Percentiles rank a stretch among this genome's conserved stretches.
Evolutionary conservation across 441 rosid genomes (phyloP).

Genomic region (Aquilaria agallochum): DNA sequence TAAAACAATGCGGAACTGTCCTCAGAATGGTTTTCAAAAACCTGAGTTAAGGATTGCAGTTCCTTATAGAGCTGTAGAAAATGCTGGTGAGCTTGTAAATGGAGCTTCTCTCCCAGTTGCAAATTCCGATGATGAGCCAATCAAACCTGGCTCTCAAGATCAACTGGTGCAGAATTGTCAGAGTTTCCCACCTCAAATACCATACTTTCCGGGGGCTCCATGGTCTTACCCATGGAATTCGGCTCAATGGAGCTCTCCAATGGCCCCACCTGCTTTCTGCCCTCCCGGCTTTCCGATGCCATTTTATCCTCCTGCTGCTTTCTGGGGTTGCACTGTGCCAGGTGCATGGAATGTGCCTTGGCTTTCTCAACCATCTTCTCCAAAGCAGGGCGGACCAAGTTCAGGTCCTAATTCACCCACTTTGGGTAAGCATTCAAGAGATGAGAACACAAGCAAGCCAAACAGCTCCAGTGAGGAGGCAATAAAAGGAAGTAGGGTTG

Average conservation of each 20-base stretch:
- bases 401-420: conserved; percentile 76
- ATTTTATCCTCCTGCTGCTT: conserved; percentile 67
- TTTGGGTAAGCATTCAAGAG: conserved; percentile 87
- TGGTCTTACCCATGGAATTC: conserved; percentile 89
- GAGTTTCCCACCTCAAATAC: conserved; percentile 45
- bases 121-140: conserved; percentile 28
- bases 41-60: conserved; percentile 34
- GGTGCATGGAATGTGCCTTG: conserved; percentile 69
- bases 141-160: conserved; percentile 35
- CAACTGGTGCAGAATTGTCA: conserved; percentile 23
- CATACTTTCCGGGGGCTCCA: conserved; percentile 69
- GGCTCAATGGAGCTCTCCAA: conserved; percentile 58
- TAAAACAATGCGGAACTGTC: conserved; percentile 38
- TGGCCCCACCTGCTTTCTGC: conserved; percentile 46
- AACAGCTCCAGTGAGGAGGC: conserved; percentile 29
- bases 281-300: conserved; percentile 60
- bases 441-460: conserved; percentile 37
- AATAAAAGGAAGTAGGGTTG: conserved; percentile 37
- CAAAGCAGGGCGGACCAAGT: conserved; percentile 25
- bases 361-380: conserved; percentile 67
- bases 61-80: conserved; percentile 25
- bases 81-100: conserved; percentile 25
- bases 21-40: conserved; percentile 55
- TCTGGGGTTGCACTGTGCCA: conserved; percentile 71
- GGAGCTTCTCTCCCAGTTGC: conserved; percentile 33